Evolutionary conservation across 2,329 filamentous ascomycete genomes (phyloP), one percentile per base, ranked within the genome.

Genomic region (Passalora sequoiae): DNA sequence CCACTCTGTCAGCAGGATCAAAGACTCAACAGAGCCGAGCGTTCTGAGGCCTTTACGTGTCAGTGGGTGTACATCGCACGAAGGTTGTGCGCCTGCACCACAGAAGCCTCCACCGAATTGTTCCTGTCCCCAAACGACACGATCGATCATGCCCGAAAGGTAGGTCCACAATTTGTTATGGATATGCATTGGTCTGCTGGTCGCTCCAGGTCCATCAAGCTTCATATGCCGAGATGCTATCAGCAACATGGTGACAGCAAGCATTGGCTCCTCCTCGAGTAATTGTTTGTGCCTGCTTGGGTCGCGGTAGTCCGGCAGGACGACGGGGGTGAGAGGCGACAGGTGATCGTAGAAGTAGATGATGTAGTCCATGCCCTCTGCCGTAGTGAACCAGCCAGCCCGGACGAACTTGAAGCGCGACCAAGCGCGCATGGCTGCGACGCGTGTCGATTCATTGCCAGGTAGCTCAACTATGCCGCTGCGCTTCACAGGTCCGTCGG

Each of bases 101-200:
- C 84, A 87, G 63, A 91, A 89, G 12, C 86, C 88, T 19, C 87
- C 87, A 21, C 89, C 91, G 60, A 96, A 96, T 40, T 94, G 88
- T 65, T 97, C 91, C 62, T 96, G 91, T 6, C 89, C 92, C 85
- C 89, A 97, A 27, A 97, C 81, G 54, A 94, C 85, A 24, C 91
- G 81, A 65, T 95, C 88, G 53, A 97, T 92, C 86, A 97, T 96
- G 46, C 88, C 86, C 39, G 89, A 83, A 21, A 97, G 76, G 60
- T 96, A 94, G 21, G 82, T 86, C 92, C 92, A 98, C 4, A 97
- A 77, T 64, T 94, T 89, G 58, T 96, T 88, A 55, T 97, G 92
- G 42, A 98, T 94, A 36, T 88, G 84, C 58, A 92, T 87, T 0
- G 89, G 87, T 38, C 92, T 81, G 36, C 87, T 94, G 49, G 83